Base-by-base conservation (phyloP, 768 basidiomycete genomes). In the Tephrocybe rancida region DNA sequence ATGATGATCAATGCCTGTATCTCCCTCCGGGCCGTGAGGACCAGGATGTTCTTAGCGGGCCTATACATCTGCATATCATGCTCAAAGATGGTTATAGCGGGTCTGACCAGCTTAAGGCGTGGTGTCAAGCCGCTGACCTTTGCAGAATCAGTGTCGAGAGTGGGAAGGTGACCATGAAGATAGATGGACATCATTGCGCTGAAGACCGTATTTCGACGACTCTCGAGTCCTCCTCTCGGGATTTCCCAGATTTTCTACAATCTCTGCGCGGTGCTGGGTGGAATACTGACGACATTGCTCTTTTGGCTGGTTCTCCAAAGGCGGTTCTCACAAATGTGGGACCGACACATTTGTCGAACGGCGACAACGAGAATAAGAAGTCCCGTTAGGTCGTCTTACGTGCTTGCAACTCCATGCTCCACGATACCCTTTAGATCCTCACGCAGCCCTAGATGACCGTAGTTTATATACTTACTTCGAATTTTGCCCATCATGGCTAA, bases 71-170 rank as follows among this genome's bases (percentile, higher is more conserved):
- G 2, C 73, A 74, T 54, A 73, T 84, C 37, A 73, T 73, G 58
- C 69, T 87, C 53, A 85, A 79, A 55, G 77, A 81, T 25, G 77
- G 77, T 5, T 78, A 83, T 50, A 61, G 64, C 21, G 50, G 72
- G 3, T 55, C 62, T 13, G 83, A 86, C 61, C 79, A 82, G 54
- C 71, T 85, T 34, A 78, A 78, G 51, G 84, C 81, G 2, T 88
- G 86, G 85, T 56, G 72, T 8, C 73, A 76, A 46, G 78, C 76
- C 0, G 64, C 63, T 2, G 76, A 79, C 49, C 59, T 73, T 16
- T 73, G 71, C 46, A 61, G 61, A 14, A 55, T 22, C 14, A 6
- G 19, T 62, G 44, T 29, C 62, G 24, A 48, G 37, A 34, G 10
- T 18, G 43, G 56, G 39, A 39, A 47, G 2, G 43, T 48, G 24